Conservation (phyloP, 2,329 filamentous ascomycete species). For the Trichoderma polysporum region DNA sequence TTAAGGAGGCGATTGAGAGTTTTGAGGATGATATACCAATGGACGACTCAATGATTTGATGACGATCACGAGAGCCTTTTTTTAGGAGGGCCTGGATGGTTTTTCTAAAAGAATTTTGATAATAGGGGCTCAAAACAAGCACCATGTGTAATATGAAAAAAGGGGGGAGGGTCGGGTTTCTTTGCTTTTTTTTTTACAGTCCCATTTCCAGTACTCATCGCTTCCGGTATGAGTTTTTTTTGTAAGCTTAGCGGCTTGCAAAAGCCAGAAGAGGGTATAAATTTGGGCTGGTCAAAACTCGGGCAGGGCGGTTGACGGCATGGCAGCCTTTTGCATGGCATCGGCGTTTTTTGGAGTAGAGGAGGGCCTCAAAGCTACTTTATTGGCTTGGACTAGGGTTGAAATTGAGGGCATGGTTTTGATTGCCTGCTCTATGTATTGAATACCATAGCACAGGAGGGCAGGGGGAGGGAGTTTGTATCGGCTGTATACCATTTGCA, state of each 20-base stretch:
- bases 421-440: constrained; percentile 17
- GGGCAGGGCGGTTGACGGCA: neutral
- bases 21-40: constrained; percentile 78
- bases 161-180: neutral
- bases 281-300: neutral
- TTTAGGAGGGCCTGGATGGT: constrained; percentile 6
- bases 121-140: neutral
- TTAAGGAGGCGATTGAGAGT: constrained; percentile 95
- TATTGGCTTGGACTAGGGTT: constrained; percentile 1
- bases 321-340: constrained; percentile 23
- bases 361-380: neutral
- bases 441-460: constrained; percentile 10
- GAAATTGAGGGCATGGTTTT: neutral
- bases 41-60: constrained; percentile 63
- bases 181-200: neutral
- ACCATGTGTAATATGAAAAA: constrained; percentile 5
- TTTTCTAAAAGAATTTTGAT: neutral
- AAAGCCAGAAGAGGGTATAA: neutral
- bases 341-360: constrained; percentile 22
- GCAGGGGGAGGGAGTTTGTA: neutral
- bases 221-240: constrained; percentile 10
- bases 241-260: neutral
- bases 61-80: constrained; percentile 35
- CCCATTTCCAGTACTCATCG: neutral
- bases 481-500: constrained; percentile 14